Evolutionary conservation across 192 early-diverging fungal species (phyloP).

Genomic region (Coemansia sp.): DNA sequence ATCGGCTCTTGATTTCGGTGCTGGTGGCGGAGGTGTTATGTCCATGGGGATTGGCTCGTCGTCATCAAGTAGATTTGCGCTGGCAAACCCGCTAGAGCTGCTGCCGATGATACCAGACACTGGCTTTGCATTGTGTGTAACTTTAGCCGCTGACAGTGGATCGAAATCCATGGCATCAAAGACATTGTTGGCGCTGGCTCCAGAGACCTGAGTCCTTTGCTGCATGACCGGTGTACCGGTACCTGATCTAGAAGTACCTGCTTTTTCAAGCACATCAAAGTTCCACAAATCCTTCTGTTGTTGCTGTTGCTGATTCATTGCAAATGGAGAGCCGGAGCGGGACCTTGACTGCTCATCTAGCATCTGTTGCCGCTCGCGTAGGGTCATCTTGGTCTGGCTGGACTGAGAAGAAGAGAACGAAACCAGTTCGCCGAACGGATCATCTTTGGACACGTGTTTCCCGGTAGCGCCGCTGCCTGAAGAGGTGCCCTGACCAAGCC

Average conservation of each 20-base stretch:
- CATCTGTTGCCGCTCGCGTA: slow-evolving; percentile 48
- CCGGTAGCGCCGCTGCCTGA: not conserved
- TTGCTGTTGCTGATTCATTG: slow-evolving; percentile 1
- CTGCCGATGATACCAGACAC: not conserved
- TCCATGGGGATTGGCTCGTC: slow-evolving; percentile 47
- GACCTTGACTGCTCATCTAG: slow-evolving; percentile 28
- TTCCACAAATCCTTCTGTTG: slow-evolving; percentile 38
- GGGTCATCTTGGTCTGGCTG: slow-evolving; percentile 37
- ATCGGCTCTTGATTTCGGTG: not conserved
- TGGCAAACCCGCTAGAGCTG: not conserved
- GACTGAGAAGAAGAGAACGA: slow-evolving; percentile 34
- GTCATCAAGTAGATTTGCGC: slow-evolving; percentile 14
- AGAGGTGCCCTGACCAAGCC: not conserved
- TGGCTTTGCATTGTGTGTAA: not conserved
- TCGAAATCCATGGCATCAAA: slow-evolving; percentile 41
- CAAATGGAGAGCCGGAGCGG: slow-evolving; percentile 29
- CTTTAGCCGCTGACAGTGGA: slow-evolving; percentile 10
- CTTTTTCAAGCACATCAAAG: slow-evolving; percentile 47
- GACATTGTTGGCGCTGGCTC: slow-evolving; percentile 2
- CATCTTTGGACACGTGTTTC: slow-evolving; percentile 23
- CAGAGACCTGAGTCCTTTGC: not conserved
- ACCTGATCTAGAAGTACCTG: slow-evolving; percentile 19
- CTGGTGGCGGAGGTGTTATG: slow-evolving; percentile 6
- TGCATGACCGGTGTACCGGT: slow-evolving; percentile 19
- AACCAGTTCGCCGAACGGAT: slow-evolving; percentile 54